Percentiles rank a stretch among this genome's conserved stretches.
These are phyloP conservation scores for Sarocladiaceae sp. DNA, from an alignment of 2,329 filamentous ascomycete species.

Conservation along the genomic window DNA sequence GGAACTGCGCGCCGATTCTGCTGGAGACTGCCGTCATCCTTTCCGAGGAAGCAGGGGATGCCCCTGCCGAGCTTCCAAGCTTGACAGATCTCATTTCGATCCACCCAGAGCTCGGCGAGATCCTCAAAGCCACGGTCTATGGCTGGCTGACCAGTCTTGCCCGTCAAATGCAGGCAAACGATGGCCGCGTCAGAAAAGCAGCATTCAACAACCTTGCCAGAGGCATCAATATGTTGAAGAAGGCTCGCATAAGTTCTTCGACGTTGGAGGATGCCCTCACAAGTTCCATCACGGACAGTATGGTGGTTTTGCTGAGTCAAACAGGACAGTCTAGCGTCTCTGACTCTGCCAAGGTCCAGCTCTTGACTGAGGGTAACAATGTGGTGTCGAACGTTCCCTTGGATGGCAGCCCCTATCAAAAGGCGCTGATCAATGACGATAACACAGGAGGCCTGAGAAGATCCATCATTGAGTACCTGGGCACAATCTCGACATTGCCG, in stretches of 20 bases:
- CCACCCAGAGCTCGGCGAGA: slow-evolving; percentile 55
- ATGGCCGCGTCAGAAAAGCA: slow-evolving; percentile 69
- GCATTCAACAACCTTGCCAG: slow-evolving; percentile 72
- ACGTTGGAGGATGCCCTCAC: slow-evolving; percentile 63
- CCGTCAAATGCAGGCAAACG: slow-evolving; percentile 73
- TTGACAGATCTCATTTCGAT: slow-evolving; percentile 57
- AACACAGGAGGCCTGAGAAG: slow-evolving; percentile 58
- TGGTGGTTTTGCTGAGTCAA: slow-evolving; percentile 36
- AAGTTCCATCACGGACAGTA: slow-evolving; percentile 66
- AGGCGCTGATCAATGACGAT: slow-evolving; percentile 56
- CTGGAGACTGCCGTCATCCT: slow-evolving; percentile 77
- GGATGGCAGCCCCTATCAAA: slow-evolving; percentile 38
- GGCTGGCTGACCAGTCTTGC: slow-evolving; percentile 78
- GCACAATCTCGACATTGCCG: slow-evolving; percentile 48
- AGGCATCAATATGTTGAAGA: slow-evolving; percentile 59
- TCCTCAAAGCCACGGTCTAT: slow-evolving; percentile 65
- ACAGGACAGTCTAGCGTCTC: background rate
- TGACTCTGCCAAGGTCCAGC: slow-evolving; percentile 15
- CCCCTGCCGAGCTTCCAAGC: slow-evolving; percentile 30
- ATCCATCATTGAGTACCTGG: slow-evolving; percentile 53
- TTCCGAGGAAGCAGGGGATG: slow-evolving; percentile 21
- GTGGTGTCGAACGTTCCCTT: background rate
- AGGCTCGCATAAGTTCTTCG: slow-evolving; percentile 56
- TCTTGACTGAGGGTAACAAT: slow-evolving; percentile 18
- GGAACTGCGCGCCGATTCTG: slow-evolving; percentile 62